phyloP scores from a whole-genome alignment of 768 basidiomycete species.

The Tricholomella constricta region DNA sequence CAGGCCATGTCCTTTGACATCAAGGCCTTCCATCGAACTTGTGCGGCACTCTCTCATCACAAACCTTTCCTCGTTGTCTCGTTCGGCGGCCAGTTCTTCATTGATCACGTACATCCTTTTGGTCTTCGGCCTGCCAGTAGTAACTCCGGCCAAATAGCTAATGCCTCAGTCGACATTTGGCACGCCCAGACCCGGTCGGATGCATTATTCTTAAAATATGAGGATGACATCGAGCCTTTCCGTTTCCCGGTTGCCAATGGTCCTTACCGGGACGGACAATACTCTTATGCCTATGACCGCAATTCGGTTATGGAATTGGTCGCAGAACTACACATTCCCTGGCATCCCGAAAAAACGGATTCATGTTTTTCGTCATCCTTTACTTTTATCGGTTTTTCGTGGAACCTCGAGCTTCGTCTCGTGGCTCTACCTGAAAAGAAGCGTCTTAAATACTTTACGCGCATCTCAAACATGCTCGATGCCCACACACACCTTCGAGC shows the following conservation, averaged over 20 bases:
- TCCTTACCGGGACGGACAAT: constrained; percentile 1
- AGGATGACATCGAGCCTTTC: constrained; percentile 26
- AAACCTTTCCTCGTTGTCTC: no score
- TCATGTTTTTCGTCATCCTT: constrained; percentile 20
- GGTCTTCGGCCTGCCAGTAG: constrained; percentile 11
- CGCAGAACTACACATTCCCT: constrained; percentile 13
- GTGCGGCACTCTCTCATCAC: no score
- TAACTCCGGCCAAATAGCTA: not conserved
- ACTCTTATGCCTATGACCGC: constrained; percentile 22
- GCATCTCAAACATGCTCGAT: constrained; percentile 18
- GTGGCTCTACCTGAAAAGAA: constrained; percentile 36
- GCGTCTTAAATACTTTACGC: constrained; percentile 25
- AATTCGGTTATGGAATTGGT: constrained; percentile 14
- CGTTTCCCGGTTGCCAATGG: constrained; percentile 15
- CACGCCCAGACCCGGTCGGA: constrained; percentile 14
- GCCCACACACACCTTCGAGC: not conserved
- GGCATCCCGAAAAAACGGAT: constrained; percentile 28
- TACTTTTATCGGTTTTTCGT: constrained; percentile 35
- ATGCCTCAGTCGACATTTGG: constrained; percentile 31
- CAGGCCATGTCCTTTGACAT: constrained; percentile 30
- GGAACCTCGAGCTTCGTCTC: constrained; percentile 26
- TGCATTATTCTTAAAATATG: constrained; percentile 22
- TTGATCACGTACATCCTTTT: constrained; percentile 21
- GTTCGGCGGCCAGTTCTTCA: no score
- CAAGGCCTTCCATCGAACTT: constrained; percentile 26